Base-by-base conservation (phyloP, 2,329 filamentous ascomycete species). In the Alternaria brassicicola region DNA sequence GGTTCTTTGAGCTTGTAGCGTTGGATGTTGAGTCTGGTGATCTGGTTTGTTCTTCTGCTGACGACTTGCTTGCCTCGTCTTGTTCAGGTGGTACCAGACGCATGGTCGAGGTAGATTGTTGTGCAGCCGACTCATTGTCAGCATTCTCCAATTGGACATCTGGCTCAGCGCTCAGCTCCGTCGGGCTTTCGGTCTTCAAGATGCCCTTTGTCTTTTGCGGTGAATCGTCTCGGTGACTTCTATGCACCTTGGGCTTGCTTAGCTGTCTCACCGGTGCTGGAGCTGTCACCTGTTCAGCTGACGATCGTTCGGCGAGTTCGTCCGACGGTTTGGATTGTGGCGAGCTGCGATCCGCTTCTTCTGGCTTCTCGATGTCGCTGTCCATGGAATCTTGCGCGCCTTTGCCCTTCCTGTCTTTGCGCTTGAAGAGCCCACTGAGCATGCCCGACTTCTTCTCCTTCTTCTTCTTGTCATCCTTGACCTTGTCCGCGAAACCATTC, bases 381-480 rank as follows among this genome's bases (percentile, higher is more conserved):
- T 75, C 73, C n/a, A 71, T 56, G 0, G 69, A 68, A 21, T 77
- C 76, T 30, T 69, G 63, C n/a, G 62, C 58, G 26, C 63, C 61
- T 54, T 68, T 70, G 23, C 68, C 71, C 66, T 86, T 87, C 76
- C 86, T 88, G 58, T 88, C 86, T 69, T 88, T 88, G 57, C 86
- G 82, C 67, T 88, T 88, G 79, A 89, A 89, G 6, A 89, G 78
- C 5, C 88, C 88, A 69, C 88, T 89, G 45, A 92, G 84, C 86
- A 90, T 90, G 47, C 88, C 87, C 5, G 85, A 81, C 73, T 92
- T 89, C 79, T 89, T 89, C 60, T 84, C 82, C 66, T 85, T 93
- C 76, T 87, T 89, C 74, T 88, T 91, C 78, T 90, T 90, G 65
- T 91, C 89, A 47, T 94, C 90, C 76, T 91, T 78, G 53, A 72